Evolutionary conservation across 495 filamentous ascomycete genomes (phyloP).

Genomic region (Evansstolkia leycettana): DNA sequence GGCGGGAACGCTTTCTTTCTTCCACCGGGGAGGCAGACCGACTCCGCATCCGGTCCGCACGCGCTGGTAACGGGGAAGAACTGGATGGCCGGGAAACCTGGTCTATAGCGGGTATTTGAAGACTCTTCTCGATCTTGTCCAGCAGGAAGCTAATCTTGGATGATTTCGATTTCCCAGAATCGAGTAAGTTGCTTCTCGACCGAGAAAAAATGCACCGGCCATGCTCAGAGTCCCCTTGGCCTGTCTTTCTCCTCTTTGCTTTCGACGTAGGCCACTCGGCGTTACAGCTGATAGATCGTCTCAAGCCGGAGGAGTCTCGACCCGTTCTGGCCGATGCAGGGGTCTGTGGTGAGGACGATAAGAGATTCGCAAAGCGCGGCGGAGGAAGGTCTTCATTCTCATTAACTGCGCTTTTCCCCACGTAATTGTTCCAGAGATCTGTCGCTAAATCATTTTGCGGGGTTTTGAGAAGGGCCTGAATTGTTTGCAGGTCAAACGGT

Average conservation of each 20-base stretch:
- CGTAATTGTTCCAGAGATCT: constrained; percentile 81
- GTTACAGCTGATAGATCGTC: constrained; percentile 64
- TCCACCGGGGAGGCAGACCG: constrained; percentile 36
- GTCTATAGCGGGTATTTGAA: constrained; percentile 27
- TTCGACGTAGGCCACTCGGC: constrained; percentile 44
- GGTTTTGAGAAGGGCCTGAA: constrained; percentile 50
- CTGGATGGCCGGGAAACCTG: constrained; percentile 27
- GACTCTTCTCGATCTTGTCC: constrained; percentile 53
- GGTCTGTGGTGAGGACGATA: constrained; percentile 61
- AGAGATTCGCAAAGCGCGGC: constrained; percentile 47
- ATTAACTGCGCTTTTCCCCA: constrained; percentile 32
- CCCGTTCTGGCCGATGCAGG: constrained; percentile 29
- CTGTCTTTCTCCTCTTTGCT: constrained; percentile 38
- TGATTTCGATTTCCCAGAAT: constrained; percentile 35
- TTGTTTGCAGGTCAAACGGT: constrained; percentile 35
- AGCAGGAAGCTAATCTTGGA: constrained; percentile 51
- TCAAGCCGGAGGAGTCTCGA: constrained; percentile 39
- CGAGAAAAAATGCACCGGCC: constrained; percentile 32
- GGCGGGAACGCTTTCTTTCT: constrained; percentile 9
- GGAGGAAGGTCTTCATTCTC: constrained; percentile 25
- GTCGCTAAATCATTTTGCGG: constrained; percentile 71
- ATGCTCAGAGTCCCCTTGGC: constrained; percentile 16
- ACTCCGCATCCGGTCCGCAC: constrained; percentile 19
- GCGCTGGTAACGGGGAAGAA: constrained; percentile 43
- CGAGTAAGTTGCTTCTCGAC: constrained; percentile 40